Evolutionary conservation across 192 early-diverging fungal genomes (phyloP).

Genomic region (Gaertneriomyces sp.): DNA sequence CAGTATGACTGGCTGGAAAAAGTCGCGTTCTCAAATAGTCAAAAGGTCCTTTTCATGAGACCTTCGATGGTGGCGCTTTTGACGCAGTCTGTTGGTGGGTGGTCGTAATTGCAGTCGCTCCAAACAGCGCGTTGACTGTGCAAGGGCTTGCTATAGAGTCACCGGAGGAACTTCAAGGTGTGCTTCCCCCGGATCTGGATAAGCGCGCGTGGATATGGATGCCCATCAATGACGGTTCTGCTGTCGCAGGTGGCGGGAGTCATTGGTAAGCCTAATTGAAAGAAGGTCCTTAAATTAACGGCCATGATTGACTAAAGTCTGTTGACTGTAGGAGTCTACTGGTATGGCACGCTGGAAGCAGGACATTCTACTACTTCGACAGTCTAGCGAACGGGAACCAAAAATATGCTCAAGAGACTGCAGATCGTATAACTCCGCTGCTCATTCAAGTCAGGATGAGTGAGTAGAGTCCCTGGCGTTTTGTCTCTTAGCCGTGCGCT

Average conservation of each 20-base stretch:
- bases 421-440: neutral
- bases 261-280: slow-evolving; percentile 40
- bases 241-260: slow-evolving; percentile 16
- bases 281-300: too few relatives aligned
- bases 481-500: too few relatives aligned
- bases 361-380: slow-evolving; percentile 9
- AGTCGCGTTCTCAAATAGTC: neutral
- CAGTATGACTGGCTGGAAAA: slow-evolving; percentile 32
- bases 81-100: slow-evolving; percentile 2
- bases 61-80: slow-evolving; percentile 38
- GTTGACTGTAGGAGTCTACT: slow-evolving; percentile 14
- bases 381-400: neutral
- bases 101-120: neutral
- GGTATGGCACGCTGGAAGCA: neutral
- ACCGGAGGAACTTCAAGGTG: slow-evolving; percentile 1
- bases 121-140: neutral
- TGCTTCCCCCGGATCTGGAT: slow-evolving; percentile 6
- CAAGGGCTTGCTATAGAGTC: neutral
- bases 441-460: neutral
- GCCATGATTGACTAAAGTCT: neutral
- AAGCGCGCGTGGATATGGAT: slow-evolving; percentile 11
- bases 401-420: neutral
- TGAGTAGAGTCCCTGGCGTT: too few relatives aligned
- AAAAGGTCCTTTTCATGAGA: slow-evolving; percentile 21
- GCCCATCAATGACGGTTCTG: slow-evolving; percentile 28